Evolutionary conservation across 2,329 filamentous ascomycete genomes (phyloP), one percentile per base, ranked within the genome.

Genomic region (Penicillium sp.): DNA sequence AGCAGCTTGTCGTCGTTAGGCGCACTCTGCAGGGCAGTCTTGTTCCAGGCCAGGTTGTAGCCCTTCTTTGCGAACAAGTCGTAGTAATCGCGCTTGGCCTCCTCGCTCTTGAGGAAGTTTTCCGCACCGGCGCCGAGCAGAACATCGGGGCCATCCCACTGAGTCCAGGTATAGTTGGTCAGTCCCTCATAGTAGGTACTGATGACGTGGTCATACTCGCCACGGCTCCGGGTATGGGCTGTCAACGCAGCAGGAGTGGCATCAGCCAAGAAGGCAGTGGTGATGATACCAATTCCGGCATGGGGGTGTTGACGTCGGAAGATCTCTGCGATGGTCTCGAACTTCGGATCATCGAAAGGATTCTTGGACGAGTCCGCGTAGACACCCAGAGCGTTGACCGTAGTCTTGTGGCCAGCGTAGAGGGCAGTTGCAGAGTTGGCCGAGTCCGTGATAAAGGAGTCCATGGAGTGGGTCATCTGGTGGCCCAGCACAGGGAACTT

Each of bases 391-490:
- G 89, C 89, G 70, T 95, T 93, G 65, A 94, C 90, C 0, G 87
- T 89, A 69, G 86, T 89, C 82, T 95, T 95, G 80, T 95, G 91
- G 36, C 91, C 91, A 24, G 85, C 87, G 79, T 94, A 95, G 18
- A 95, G 81, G 16, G 91, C 89, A 44, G 89, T 91, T 4, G 91
- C 91, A 5, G 89, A 92, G 78, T 95, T 95, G 76, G 91, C 91
- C 60, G 88, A 91, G 75, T 95, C 91, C 39, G 91, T 95, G 72
- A 95, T 94, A 81, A 90, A 94, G 51, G 82, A 87, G 78, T 94
- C 90, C 70, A 95, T 86, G 1, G 90, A 93, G 77, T 94, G 90
- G 11, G 91, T 93, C 88, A 95, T 94, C 77, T 94, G 91, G 74
- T 96, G 91, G 19, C 91, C 91, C 11, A 94, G 73, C n/a, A 93